phyloP scores from a whole-genome alignment of 257 asterid species.

The Lavandula angustifolia region DNA sequence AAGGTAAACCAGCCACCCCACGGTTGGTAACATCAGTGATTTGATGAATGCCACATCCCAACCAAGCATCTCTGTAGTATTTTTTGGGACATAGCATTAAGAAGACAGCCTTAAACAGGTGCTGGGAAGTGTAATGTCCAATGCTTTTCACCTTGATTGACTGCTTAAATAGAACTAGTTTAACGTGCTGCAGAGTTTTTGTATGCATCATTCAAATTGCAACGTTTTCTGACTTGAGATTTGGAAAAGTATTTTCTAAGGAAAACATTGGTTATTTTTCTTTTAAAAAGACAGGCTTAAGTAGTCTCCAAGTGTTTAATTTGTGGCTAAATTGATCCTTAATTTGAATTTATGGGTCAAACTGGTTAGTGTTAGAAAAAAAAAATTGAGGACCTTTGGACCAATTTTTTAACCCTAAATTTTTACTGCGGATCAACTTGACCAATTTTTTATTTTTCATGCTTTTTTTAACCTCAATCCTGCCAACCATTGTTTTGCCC shows the following conservation, averaged over 20 bases:
- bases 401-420: too few species aligned
- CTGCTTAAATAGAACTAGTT: constrained; percentile 25
- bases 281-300: too few species aligned
- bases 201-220: constrained; percentile 12
- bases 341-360: too few species aligned
- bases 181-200: constrained; percentile 28
- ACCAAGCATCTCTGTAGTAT: constrained; percentile 1
- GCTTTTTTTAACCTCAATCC: too few species aligned
- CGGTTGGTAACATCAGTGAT: constrained; percentile 14
- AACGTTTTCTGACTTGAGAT: constrained; percentile 12
- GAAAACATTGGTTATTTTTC: neutral
- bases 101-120: constrained; percentile 10
- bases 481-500: too few species aligned
- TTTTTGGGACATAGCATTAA: constrained; percentile 26
- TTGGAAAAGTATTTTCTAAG: constrained; percentile 12
- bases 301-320: too few species aligned
- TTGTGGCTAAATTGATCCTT: too few species aligned
- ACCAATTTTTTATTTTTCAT: too few species aligned
- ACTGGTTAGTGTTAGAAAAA: too few species aligned
- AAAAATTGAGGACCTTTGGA: too few species aligned
- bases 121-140: neutral
- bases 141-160: constrained; percentile 11
- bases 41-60: constrained; percentile 7
- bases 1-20: constrained; percentile 29
- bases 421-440: too few species aligned